Conservation (phyloP, 2,329 filamentous ascomycete species). For the Ophiostoma novo-ulmi region DNA sequence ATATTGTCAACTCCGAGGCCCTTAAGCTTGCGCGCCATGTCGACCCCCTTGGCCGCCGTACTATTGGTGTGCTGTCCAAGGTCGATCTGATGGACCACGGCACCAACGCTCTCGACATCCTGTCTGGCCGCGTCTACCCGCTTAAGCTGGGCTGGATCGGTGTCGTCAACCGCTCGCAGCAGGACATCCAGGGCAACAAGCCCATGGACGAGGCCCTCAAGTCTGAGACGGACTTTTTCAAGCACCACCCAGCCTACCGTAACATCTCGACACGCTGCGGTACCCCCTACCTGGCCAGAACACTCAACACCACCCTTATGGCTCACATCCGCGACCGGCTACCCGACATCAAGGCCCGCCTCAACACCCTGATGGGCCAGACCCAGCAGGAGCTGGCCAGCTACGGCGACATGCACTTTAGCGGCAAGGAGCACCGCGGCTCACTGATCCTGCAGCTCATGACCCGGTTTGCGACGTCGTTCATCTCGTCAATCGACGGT, state of each 20-base stretch:
- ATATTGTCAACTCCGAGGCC: slow-evolving; percentile 97
- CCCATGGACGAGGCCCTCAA: slow-evolving; percentile 87
- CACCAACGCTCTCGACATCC: slow-evolving; percentile 95
- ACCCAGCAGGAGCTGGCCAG: slow-evolving; percentile 97
- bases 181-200: slow-evolving; percentile 95
- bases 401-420: slow-evolving; percentile 97
- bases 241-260: slow-evolving; percentile 91
- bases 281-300: slow-evolving; percentile 90
- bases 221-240: slow-evolving; percentile 91
- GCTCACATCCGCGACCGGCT: slow-evolving; percentile 89
- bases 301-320: slow-evolving; percentile 93
- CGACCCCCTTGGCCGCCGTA: slow-evolving; percentile 93
- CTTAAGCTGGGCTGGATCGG: slow-evolving; percentile 97
- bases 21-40: slow-evolving; percentile 94
- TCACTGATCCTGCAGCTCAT: slow-evolving; percentile 94
- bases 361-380: slow-evolving; percentile 99
- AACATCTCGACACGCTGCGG: slow-evolving; percentile 93
- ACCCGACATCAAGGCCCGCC: slow-evolving; percentile 93
- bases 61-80: slow-evolving; percentile 96
- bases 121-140: slow-evolving; percentile 95
- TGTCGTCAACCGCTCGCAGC: slow-evolving; percentile 95
- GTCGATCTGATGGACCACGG: slow-evolving; percentile 98
- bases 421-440: slow-evolving; percentile 91
- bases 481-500: slow-evolving; percentile 97
- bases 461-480: slow-evolving; percentile 96